Evolutionary conservation across 2,329 filamentous ascomycete species (phyloP).

Genomic region (Talaromyces rugulosus): DNA sequence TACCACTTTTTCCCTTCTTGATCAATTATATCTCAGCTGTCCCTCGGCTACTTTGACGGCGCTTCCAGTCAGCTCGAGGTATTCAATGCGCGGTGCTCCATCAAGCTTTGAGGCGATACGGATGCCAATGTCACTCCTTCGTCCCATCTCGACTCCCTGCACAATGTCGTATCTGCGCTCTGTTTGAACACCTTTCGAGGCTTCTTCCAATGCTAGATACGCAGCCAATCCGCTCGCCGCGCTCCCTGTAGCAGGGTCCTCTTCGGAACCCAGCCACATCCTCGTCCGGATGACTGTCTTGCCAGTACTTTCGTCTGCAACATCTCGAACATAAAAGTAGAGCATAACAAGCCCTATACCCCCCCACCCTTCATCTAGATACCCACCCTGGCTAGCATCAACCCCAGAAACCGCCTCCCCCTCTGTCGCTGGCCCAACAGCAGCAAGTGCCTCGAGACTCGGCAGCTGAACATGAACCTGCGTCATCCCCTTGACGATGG

Average conservation of each 20-base stretch:
- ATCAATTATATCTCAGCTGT: conserved; percentile 17
- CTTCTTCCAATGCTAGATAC: conserved; percentile 49
- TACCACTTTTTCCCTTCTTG: background rate
- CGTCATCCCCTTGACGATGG: conserved; percentile 39
- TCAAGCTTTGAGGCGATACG: conserved; percentile 21
- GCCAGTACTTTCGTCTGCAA: conserved; percentile 56
- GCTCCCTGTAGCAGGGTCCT: conserved; percentile 47
- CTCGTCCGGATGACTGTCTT: conserved; percentile 29
- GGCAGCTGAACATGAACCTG: conserved; percentile 64
- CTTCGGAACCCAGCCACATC: conserved; percentile 24
- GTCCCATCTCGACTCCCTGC: conserved; percentile 66
- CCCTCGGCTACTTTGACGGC: conserved; percentile 34
- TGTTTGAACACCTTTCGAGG: conserved; percentile 13
- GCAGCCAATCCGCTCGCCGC: conserved; percentile 56
- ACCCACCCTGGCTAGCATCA: conserved; percentile 8
- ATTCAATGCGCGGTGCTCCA: conserved; percentile 22
- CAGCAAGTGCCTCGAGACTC: conserved; percentile 54
- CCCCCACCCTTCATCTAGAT: conserved; percentile 33
- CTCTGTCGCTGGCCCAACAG: conserved; percentile 20
- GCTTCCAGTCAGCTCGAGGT: conserved; percentile 30
- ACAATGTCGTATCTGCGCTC: conserved; percentile 43
- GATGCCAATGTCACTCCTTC: conserved; percentile 40
- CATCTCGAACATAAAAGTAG: conserved; percentile 30
- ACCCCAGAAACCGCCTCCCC: conserved; percentile 20
- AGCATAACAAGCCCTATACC: conserved; percentile 22